These are phyloP conservation scores for Tephrocybe rancida DNA, from an alignment of 768 basidiomycete genomes.

Conservation along the genomic window DNA sequence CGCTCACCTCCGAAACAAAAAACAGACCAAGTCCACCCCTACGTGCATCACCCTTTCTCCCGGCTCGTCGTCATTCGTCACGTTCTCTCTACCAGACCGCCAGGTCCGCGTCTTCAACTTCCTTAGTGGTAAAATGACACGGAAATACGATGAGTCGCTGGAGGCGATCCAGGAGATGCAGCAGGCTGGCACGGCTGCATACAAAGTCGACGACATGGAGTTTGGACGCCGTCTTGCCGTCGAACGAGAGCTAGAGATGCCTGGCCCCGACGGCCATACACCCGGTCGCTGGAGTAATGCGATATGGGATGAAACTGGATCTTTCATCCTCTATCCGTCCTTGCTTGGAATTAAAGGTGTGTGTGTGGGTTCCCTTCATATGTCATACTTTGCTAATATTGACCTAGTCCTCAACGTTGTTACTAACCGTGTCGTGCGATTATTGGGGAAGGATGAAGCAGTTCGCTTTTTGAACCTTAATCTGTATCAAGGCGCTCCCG, in stretches of 20 bases:
- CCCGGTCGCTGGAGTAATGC: slow-evolving; percentile 85
- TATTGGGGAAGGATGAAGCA: slow-evolving; percentile 93
- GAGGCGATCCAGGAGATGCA: slow-evolving; percentile 97
- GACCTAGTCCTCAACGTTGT: slow-evolving; percentile 86
- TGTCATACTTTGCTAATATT: background rate
- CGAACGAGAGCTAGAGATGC: slow-evolving; percentile 88
- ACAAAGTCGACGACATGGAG: slow-evolving; percentile 97
- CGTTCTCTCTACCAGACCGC: slow-evolving; percentile 91
- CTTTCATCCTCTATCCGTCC: slow-evolving; percentile 92
- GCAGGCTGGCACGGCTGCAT: slow-evolving; percentile 92
- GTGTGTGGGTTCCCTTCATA: background rate
- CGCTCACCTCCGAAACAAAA: background rate
- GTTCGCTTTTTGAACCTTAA: slow-evolving; percentile 87
- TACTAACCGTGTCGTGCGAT: slow-evolving; percentile 86
- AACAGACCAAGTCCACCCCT: slow-evolving; percentile 86
- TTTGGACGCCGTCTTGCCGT: slow-evolving; percentile 94
- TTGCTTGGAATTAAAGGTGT: slow-evolving; percentile 93
- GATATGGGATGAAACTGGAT: slow-evolving; percentile 98
- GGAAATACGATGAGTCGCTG: slow-evolving; percentile 95
- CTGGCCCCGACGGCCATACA: slow-evolving; percentile 70
- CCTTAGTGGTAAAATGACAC: slow-evolving; percentile 83
- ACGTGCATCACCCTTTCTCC: slow-evolving; percentile 93
- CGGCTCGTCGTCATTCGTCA: slow-evolving; percentile 85
- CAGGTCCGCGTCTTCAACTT: slow-evolving; percentile 95
- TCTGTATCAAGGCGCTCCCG: slow-evolving; percentile 92